phyloP scores from a whole-genome alignment of 192 early-diverging fungal species.

The Umbelopsis ramanniana region DNA sequence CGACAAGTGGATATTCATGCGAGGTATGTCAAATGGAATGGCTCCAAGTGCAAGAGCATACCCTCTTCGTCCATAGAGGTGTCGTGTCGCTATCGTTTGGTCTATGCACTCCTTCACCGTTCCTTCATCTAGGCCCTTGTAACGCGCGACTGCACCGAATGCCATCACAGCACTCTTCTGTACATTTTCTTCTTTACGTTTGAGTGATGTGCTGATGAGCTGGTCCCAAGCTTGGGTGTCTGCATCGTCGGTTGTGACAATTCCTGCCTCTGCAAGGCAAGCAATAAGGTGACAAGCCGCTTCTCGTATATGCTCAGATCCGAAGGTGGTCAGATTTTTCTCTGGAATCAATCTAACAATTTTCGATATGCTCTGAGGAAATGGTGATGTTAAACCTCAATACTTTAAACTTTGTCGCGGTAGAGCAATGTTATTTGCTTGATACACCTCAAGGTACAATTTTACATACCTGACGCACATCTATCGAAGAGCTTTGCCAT shows the following conservation, averaged over 20 bases:
- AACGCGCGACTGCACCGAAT: constrained; percentile 45
- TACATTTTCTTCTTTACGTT: constrained; percentile 68
- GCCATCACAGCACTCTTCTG: constrained; percentile 56
- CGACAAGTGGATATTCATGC: constrained; percentile 28
- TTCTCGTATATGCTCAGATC: constrained; percentile 60
- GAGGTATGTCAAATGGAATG: constrained; percentile 43
- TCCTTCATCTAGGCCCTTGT: constrained; percentile 43
- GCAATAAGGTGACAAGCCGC: constrained; percentile 55
- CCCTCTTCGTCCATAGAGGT: constrained; percentile 60
- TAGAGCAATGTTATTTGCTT: no score
- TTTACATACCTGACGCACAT: constrained; percentile 28
- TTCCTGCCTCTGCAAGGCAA: constrained; percentile 42
- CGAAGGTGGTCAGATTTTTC: constrained; percentile 57
- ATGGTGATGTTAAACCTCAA: background rate
- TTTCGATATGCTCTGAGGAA: constrained; percentile 32
- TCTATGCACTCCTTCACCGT: constrained; percentile 47
- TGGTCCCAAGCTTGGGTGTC: constrained; percentile 47
- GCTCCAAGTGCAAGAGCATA: constrained; percentile 68
- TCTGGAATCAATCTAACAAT: constrained; percentile 46
- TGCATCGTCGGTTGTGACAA: background rate
- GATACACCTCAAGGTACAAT: background rate
- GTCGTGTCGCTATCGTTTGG: constrained; percentile 32
- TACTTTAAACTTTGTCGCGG: no score
- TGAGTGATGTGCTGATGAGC: constrained; percentile 57
- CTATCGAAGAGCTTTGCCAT: constrained; percentile 29